Conservation (phyloP, 2,329 filamentous ascomycete genomes). For the Neofusicoccum laricinum region DNA sequence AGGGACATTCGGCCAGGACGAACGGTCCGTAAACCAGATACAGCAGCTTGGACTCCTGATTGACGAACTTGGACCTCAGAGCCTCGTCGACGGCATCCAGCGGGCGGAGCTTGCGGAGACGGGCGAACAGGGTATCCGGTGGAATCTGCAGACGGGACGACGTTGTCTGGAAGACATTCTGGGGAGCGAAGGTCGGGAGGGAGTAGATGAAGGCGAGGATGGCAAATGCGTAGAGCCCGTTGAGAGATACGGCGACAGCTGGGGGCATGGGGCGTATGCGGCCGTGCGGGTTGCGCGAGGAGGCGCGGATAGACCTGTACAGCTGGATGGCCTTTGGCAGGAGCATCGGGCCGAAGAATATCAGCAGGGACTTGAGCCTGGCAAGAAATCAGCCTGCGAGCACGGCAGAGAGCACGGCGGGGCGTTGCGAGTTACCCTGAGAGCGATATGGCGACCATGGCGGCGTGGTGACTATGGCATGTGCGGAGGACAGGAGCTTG, state of each 20-base stretch:
- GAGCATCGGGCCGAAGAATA: constrained; percentile 67
- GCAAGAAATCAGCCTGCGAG: background rate
- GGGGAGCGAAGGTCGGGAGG: constrained; percentile 65
- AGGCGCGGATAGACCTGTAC: constrained; percentile 56
- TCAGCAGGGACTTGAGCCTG: constrained; percentile 34
- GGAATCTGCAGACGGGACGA: constrained; percentile 80
- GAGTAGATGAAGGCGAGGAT: constrained; percentile 58
- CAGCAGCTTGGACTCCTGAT: constrained; percentile 67
- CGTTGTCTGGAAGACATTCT: constrained; percentile 79
- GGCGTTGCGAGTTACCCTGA: background rate
- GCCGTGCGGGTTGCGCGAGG: constrained; percentile 42
- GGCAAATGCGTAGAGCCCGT: constrained; percentile 57
- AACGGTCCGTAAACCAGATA: constrained; percentile 82
- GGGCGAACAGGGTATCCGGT: constrained; percentile 79
- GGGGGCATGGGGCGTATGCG: constrained; percentile 56
- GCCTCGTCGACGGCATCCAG: constrained; percentile 61
- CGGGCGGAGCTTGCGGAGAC: constrained; percentile 57
- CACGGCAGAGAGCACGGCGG: background rate
- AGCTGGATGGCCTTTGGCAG: constrained; percentile 64
- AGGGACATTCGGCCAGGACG: constrained; percentile 72
- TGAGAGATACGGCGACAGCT: constrained; percentile 56
- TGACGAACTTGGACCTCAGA: constrained; percentile 62
- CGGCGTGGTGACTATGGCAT: background rate
- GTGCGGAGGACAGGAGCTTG: background rate
- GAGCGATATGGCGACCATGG: constrained; percentile 8